A percentile compares a stretch with the other conserved stretches of the same genome.
Conservation (phyloP, 805 yeast species). For the Helenozyma rhizophorensis region DNA sequence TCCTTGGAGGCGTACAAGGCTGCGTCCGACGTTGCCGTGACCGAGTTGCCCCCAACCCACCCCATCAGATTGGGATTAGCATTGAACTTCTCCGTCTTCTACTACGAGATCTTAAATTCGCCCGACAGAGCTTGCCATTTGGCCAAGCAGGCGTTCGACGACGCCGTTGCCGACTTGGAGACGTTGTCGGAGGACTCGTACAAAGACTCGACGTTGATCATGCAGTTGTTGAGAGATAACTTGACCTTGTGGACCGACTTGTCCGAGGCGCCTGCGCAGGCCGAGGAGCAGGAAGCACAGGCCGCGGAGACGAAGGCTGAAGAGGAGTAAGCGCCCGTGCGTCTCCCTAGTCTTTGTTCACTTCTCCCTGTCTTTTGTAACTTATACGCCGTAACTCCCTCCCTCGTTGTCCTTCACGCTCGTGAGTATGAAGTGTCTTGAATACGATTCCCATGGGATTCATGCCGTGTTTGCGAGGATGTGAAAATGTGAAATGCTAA, state of each 20-base stretch:
- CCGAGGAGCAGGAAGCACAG: slow-evolving; percentile 29
- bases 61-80: slow-evolving; percentile 98
- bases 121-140: slow-evolving; percentile 99
- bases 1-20: slow-evolving; percentile 93
- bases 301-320: slow-evolving; percentile 21
- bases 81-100: slow-evolving; percentile 94
- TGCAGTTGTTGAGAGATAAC: slow-evolving; percentile 98
- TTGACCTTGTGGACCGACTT: slow-evolving; percentile 97
- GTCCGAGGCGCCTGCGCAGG: slow-evolving; percentile 64
- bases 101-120: slow-evolving; percentile 95
- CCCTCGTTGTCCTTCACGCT: slow-evolving; percentile 1
- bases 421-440: not conserved
- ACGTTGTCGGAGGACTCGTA: slow-evolving; percentile 96
- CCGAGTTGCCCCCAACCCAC: slow-evolving; percentile 97
- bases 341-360: slow-evolving; percentile 13
- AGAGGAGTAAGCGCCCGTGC: slow-evolving; percentile 21
- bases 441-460: too few species aligned
- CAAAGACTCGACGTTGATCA: slow-evolving; percentile 96
- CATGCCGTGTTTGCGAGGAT: not conserved
- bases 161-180: slow-evolving; percentile 98
- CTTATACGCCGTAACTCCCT: slow-evolving; percentile 4
- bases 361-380: slow-evolving; percentile 16
- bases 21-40: slow-evolving; percentile 95
- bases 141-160: slow-evolving; percentile 98
- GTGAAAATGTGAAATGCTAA: slow-evolving; percentile 5